Conservation (phyloP, 192 early-diverging fungal species). For the Podila verticillata region DNA sequence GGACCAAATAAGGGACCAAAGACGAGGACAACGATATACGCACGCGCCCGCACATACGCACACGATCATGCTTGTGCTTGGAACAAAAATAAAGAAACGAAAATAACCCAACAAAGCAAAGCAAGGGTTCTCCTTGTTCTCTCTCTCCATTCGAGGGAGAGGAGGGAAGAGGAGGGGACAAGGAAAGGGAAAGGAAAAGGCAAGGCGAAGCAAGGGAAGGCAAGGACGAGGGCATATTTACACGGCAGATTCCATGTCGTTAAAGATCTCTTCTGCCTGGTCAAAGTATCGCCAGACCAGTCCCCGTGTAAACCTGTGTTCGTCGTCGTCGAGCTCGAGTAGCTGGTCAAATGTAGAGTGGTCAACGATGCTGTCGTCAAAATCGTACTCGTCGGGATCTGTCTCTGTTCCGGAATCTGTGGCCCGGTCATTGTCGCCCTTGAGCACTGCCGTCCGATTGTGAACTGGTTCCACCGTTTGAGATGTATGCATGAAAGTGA, state of each 20-base stretch:
- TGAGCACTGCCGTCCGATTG: neutral
- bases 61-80: too few species aligned
- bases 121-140: too few species aligned
- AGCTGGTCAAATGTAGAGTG: constrained; percentile 88
- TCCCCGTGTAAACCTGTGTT: constrained; percentile 78
- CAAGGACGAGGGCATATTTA: constrained; percentile 53
- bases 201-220: too few species aligned
- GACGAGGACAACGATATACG: too few species aligned
- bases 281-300: constrained; percentile 86
- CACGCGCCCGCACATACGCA: too few species aligned
- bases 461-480: neutral
- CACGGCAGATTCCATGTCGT: constrained; percentile 78
- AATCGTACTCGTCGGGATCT: neutral
- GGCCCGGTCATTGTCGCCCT: neutral
- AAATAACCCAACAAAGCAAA: too few species aligned
- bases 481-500: too few species aligned
- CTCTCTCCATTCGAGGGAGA: too few species aligned
- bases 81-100: too few species aligned
- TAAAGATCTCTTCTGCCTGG: constrained; percentile 84
- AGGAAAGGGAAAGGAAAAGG: too few species aligned
- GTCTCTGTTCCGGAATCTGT: constrained; percentile 2
- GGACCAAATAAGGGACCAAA: too few species aligned
- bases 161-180: too few species aligned
- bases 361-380: constrained; percentile 73
- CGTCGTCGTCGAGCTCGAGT: constrained; percentile 93